Evolutionary conservation across 176 grass and related monocot species (phyloP).

Genomic region (Alloteropsis semialata): DNA sequence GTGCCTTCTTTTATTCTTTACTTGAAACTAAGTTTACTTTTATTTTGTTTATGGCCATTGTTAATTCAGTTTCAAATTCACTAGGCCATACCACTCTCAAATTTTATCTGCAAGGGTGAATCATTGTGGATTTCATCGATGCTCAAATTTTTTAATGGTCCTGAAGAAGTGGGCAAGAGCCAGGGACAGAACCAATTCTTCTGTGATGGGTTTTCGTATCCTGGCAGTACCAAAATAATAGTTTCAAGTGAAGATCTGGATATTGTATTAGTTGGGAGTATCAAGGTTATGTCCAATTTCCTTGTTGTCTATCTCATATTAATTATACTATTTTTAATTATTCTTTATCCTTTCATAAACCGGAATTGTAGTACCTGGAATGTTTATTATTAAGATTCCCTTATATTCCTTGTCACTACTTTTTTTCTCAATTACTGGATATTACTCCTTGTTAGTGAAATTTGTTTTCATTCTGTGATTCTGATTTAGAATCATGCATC

Average conservation of each 20-base stretch:
- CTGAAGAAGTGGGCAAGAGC: constrained; percentile 22
- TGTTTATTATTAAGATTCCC: not conserved
- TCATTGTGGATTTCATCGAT: constrained; percentile 67
- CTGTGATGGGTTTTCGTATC: constrained; percentile 50
- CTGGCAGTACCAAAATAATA: constrained; percentile 51
- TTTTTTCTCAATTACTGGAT: constrained; percentile 3
- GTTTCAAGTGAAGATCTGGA: constrained; percentile 73
- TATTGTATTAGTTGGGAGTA: constrained; percentile 67
- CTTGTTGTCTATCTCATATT: not conserved
- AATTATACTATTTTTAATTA: not conserved
- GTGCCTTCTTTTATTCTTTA: constrained; percentile 21
- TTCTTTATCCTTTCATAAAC: not conserved
- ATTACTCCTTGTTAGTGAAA: not conserved
- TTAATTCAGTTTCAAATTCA: constrained; percentile 27
- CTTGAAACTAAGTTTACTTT: constrained; percentile 7
- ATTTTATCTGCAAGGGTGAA: constrained; percentile 66
- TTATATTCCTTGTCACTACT: not conserved
- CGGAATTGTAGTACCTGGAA: not conserved
- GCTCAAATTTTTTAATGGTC: constrained; percentile 46
- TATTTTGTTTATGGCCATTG: constrained; percentile 18
- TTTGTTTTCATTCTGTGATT: not conserved
- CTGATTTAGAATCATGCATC: too few relatives aligned
- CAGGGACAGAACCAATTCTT: constrained; percentile 23
- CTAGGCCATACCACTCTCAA: constrained; percentile 74
- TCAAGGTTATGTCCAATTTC: constrained; percentile 59